Conservation (phyloP, 352 stramenopile genomes). For the Globisporangium barbulae region DNA sequence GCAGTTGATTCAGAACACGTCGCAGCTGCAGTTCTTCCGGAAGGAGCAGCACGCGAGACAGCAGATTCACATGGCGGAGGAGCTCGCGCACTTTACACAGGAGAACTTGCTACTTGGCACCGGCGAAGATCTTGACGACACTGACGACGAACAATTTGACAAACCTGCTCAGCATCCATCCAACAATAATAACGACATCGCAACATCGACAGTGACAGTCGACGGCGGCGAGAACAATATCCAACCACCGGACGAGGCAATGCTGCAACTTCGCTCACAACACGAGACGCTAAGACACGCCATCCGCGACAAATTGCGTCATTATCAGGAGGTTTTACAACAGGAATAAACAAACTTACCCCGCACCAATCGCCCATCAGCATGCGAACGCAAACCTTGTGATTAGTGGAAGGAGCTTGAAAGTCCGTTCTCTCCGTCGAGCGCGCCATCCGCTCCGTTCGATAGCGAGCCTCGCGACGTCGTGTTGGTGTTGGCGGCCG, state of each 20-base stretch:
- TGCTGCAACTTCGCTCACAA: constrained; percentile 23
- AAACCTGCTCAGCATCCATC: not conserved
- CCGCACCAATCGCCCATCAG: not conserved
- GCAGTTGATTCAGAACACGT: constrained; percentile 69
- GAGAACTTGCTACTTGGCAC: constrained; percentile 3
- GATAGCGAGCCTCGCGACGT: constrained; percentile 31
- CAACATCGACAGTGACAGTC: not conserved
- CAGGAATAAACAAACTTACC: constrained; percentile 14
- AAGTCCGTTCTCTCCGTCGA: constrained; percentile 15
- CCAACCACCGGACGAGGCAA: constrained; percentile 9
- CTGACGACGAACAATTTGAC: not conserved
- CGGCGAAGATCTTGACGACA: not conserved
- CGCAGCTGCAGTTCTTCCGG: constrained; percentile 50
- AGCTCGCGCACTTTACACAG: not conserved
- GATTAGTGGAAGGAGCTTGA: constrained; percentile 18
- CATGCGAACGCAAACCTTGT: not conserved
- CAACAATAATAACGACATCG: not conserved
- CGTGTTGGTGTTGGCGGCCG: constrained; percentile 11
- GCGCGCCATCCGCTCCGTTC: constrained; percentile 28
- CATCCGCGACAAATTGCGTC: constrained; percentile 33
- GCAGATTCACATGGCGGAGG: constrained; percentile 17
- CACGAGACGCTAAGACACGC: constrained; percentile 33
- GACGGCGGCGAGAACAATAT: constrained; percentile 10
- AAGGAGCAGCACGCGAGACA: constrained; percentile 30
- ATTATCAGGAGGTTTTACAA: constrained; percentile 31